These are phyloP conservation scores for Nakaseomyces delphensis DNA, from an alignment of 1,139 yeast species.

Conservation along the genomic window DNA sequence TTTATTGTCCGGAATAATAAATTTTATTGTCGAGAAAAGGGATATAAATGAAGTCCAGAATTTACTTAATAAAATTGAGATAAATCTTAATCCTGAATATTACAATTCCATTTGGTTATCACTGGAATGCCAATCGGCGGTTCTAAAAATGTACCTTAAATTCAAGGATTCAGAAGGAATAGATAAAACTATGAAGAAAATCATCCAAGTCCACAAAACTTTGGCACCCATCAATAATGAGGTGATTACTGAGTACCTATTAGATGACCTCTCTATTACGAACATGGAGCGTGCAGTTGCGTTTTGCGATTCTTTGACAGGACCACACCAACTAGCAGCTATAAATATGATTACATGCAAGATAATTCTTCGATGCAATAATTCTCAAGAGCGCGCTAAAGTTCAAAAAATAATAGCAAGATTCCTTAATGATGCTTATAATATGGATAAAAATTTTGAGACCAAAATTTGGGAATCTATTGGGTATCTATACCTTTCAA, in stretches of 20 bases:
- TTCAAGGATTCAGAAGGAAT: conserved; percentile 37
- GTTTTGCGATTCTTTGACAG: neutral
- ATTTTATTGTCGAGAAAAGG: conserved; percentile 29
- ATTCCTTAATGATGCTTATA: conserved; percentile 18
- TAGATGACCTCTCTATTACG: neutral
- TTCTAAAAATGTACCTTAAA: conserved; percentile 35
- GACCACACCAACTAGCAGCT: neutral
- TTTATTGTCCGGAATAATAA: conserved; percentile 32
- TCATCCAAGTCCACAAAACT: conserved; percentile 13
- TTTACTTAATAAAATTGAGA: conserved; percentile 27
- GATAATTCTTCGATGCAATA: neutral
- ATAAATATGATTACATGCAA: neutral
- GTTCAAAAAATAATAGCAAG: conserved; percentile 13
- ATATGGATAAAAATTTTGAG: conserved; percentile 17
- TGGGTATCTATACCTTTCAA: conserved; percentile 20
- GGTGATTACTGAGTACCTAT: neutral
- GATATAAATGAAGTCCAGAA: conserved; percentile 28
- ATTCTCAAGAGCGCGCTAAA: conserved; percentile 1
- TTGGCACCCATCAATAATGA: neutral
- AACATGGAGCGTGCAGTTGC: neutral
- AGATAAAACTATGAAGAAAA: conserved; percentile 34
- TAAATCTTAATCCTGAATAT: conserved; percentile 17
- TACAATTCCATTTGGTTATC: conserved; percentile 22
- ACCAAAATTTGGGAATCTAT: conserved; percentile 20
- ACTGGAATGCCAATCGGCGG: conserved; percentile 29